Base-by-base conservation (phyloP, 495 filamentous ascomycete species). In the Schizothecium vesticola region DNA sequence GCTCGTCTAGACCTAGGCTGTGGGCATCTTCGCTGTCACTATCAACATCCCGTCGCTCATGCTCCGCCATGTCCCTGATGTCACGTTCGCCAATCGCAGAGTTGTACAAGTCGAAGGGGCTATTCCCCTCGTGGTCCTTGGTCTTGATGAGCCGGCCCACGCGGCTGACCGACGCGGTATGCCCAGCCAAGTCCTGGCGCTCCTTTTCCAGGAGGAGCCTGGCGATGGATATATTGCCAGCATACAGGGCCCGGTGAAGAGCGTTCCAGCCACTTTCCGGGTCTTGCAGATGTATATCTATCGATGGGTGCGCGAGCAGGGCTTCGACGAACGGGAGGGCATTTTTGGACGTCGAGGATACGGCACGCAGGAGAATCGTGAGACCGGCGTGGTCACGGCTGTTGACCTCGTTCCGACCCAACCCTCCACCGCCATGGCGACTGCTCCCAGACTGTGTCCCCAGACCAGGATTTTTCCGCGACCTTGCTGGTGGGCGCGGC, bases 191-290 rank as follows among this genome's bases (percentile, higher is more conserved):
- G 71, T 94, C 90, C 56, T 82, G 84, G 31, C 84, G 82, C 75
- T 97, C 94, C 36, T 90, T 88, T 58, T 87, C 84, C 69, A 99
- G 86, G 57, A 98, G 86, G 13, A 89, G 84, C 60, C 91, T 85
- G 1, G 96, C 94, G 67, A 96, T 89, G 13, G 92, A 89, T 61
- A 93, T 88, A 75, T 97, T 98, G 22, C 96, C 96, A 72, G 91
- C 89, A 73, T 98, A 99, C 61, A 99, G 82, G 11, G 96, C 92
- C 71, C 95, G 87, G 73, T 99, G 95, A 58, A 99, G 81, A 22
- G 93, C 88, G 63, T 96, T 98, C 95, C 95, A 99, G 23, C 94
- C 96, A 77, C 90, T 97, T 77, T 99, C 95, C 56, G 84, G 81
- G 77, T 99, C 95, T 69, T 96, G 92, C 19, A 83, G 78, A 71